Base-by-base conservation (phyloP, 805 yeast species). In the Lachancea kluyveri region DNA sequence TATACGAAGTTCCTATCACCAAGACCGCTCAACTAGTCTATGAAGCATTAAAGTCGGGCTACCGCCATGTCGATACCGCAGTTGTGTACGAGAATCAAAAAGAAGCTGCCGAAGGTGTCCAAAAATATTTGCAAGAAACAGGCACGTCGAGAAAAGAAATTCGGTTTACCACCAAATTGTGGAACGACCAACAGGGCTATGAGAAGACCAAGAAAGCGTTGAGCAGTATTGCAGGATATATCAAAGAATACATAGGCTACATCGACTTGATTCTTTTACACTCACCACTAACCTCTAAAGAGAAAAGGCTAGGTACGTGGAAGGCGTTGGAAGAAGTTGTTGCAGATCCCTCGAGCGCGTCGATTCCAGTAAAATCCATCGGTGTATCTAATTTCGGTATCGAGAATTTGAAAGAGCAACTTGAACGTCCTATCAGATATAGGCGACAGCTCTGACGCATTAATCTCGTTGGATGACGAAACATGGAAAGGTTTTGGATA, bases 1-100 rank as follows among this genome's bases (percentile, higher is more conserved):
- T 80, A 87, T 87, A n/a, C n/a, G 79, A 80, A 58, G 74, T 79
- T 40, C 67, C 71, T 51, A 65, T 68, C 24, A 70, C 56, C 19
- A 62, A 70, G 33, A 72, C 77, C 39, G 75, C 83, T 28, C 77
- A 74, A 39, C 71, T 73, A 39, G 74, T 80, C 41, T 81, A 79
- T 68, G 75, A 78, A 37, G 94, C 92, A 48, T 78, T 82, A 54
- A 78, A 82, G 55, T 64, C 66, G 26, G 94, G 94, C 11, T 82
- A 82, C 70, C 70, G 94, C 32, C 81, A 74, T 52, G 72, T 79
- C 42, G 87, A 79, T 52, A 70, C 84, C 6, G 87, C 86, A 4
- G 68, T 67, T 37, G 59, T 65, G 40, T 79, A 79, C 53, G 68
- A 68, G 4, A 79, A 77, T 54, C n/a, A n/a, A n/a, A n/a, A n/a